These are phyloP conservation scores for Immersiporthe knoxdaviesiana DNA, from an alignment of 2,329 filamentous ascomycete species.

Conservation along the genomic window DNA sequence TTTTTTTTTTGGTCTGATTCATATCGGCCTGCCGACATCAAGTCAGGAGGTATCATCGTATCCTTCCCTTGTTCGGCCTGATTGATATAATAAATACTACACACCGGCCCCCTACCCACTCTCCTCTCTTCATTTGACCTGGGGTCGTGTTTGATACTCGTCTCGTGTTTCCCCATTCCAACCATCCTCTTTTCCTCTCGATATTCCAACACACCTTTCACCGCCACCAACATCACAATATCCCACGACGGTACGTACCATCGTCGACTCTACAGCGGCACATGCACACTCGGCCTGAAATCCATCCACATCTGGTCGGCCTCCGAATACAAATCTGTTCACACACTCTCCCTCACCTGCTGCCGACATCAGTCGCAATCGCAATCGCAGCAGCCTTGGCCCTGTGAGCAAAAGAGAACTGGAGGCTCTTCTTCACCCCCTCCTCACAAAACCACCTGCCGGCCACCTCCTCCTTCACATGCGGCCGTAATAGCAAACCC, in stretches of 20 bases:
- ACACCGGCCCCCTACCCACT: background rate
- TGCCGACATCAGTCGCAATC: background rate
- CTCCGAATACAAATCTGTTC: constrained; percentile 3
- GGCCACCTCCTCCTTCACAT: background rate
- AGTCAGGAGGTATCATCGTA: background rate
- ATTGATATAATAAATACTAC: constrained; percentile 3
- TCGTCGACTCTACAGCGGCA: background rate
- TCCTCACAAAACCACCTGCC: too few relatives aligned
- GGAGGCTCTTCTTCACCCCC: background rate
- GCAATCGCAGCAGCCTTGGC: background rate
- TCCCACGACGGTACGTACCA: background rate
- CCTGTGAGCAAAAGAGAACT: background rate
- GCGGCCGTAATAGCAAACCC: background rate
- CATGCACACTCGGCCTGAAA: background rate
- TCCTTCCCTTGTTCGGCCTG: background rate
- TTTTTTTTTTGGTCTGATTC: background rate
- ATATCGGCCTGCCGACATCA: background rate
- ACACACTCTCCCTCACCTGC: background rate
- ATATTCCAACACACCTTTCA: background rate
- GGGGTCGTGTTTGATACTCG: background rate
- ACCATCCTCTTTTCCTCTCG: background rate
- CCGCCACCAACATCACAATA: background rate
- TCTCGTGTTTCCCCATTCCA: background rate
- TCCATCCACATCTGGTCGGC: background rate
- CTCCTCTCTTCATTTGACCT: too few relatives aligned